Conservation (phyloP, 441 rosid species). For the Flueggea neowawraea region DNA sequence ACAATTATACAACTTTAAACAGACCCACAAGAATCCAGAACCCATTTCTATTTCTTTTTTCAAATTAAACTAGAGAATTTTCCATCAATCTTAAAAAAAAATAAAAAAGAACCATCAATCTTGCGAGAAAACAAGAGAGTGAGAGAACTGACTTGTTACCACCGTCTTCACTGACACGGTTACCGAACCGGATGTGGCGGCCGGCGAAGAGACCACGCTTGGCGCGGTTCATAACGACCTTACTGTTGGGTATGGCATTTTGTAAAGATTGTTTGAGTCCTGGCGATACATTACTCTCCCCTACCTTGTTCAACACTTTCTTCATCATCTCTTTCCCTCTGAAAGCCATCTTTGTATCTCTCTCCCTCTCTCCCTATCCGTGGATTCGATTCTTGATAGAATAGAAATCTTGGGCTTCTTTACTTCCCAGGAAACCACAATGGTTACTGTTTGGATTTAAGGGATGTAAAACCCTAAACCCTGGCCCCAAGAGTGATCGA, state of each 20-base stretch:
- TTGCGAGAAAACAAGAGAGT: background rate
- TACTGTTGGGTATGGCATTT: conserved; percentile 66
- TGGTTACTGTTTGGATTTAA: too few relatives aligned
- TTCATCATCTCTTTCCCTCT: conserved; percentile 93
- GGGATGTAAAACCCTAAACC: too few relatives aligned
- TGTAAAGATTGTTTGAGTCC: conserved; percentile 57
- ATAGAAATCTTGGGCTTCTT: too few relatives aligned
- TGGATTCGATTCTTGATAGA: too few relatives aligned
- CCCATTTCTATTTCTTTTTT: too few relatives aligned
- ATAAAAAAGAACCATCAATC: background rate
- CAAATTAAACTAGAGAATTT: background rate
- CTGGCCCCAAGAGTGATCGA: too few relatives aligned
- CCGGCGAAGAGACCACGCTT: conserved; percentile 89
- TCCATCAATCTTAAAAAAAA: background rate
- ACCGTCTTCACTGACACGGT: conserved; percentile 85
- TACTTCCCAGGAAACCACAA: too few relatives aligned
- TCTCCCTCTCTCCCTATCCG: background rate
- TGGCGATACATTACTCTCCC: conserved; percentile 59
- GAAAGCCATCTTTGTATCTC: conserved; percentile 54
- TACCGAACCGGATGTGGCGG: conserved; percentile 90
- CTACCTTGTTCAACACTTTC: conserved; percentile 65
- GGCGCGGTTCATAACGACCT: conserved; percentile 81
- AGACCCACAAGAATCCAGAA: too few relatives aligned
- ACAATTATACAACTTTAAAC: background rate
- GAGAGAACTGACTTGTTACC: conserved; percentile 68